Evolutionary conservation across 208 protist genomes (phyloP).

Genomic region (Leishmania mexicana): DNA sequence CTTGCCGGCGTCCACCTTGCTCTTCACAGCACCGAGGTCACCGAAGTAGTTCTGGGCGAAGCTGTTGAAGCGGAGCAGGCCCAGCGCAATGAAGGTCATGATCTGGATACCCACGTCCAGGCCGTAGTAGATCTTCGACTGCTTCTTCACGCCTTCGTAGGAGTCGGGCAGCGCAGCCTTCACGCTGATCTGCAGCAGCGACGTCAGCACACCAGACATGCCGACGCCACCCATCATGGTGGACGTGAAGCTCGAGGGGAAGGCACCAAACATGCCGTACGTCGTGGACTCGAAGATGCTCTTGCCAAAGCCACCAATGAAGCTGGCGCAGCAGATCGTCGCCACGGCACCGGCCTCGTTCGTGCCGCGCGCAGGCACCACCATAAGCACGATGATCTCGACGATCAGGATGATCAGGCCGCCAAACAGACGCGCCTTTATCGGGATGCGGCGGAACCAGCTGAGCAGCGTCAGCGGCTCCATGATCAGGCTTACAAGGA

Average conservation of each 20-base stretch:
- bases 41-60: slow-evolving; percentile 45
- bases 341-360: slow-evolving; percentile 43
- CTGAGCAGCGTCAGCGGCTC: slow-evolving; percentile 58
- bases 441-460: slow-evolving; percentile 41
- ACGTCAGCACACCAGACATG: slow-evolving; percentile 46
- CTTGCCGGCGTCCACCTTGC: slow-evolving; percentile 24
- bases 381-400: slow-evolving; percentile 59
- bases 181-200: slow-evolving; percentile 58
- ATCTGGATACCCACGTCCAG: slow-evolving; percentile 44
- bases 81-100: slow-evolving; percentile 40
- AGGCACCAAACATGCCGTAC: slow-evolving; percentile 71
- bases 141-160: slow-evolving; percentile 41
- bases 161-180: slow-evolving; percentile 42
- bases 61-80: slow-evolving; percentile 47
- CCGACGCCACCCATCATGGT: slow-evolving; percentile 67
- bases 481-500: slow-evolving; percentile 46
- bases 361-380: slow-evolving; percentile 49
- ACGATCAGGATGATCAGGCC: slow-evolving; percentile 44
- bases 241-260: slow-evolving; percentile 58
- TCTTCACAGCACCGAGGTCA: slow-evolving; percentile 23
- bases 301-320: slow-evolving; percentile 48
- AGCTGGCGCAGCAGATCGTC: slow-evolving; percentile 39
- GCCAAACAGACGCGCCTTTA: slow-evolving; percentile 43
- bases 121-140: slow-evolving; percentile 63
- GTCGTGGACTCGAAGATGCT: slow-evolving; percentile 70